Base-by-base conservation (phyloP, 352 stramenopile genomes). In the Globisporangium heterothallicum region DNA sequence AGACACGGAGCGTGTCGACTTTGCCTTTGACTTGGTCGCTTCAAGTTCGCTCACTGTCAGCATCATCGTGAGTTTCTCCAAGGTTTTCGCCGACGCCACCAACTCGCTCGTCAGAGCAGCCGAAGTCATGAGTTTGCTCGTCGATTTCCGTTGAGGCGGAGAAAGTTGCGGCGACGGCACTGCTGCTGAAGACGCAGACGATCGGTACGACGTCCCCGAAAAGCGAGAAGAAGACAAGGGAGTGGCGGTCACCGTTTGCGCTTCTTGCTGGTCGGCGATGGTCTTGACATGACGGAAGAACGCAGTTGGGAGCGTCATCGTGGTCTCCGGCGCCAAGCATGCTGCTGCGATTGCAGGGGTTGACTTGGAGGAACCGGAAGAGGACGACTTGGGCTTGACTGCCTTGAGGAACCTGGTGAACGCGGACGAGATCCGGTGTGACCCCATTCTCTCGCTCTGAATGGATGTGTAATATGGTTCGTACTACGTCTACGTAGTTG, bases 391-490 rank as follows among this genome's bases (percentile, higher is more conserved):
- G 42, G 59, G 54, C 29, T 62, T 63, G 54, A 82, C 74, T 12
- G 68, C 53, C 19, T 63, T 62, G 53, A 79, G 34, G 21, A 82
- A 57, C 30, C 63, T 58, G 54, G 60, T 49, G 50, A 82, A 60
- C 1, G 66, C 61, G 52, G 64, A 66, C 49, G 68, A 78, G 46
- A 82, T 44, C 22, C 64, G 53, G 42, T 77, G 58, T 7, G 69
- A 14, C 56, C 74, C 6, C 43, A 48, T 59, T 4, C 12, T n/a
- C n/a, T n/a, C n/a, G n/a, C n/a, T n/a, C n/a, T n/a, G n/a, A n/a
- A n/a, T n/a, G n/a, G n/a, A n/a, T n/a, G n/a, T n/a, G n/a, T n/a
- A n/a, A n/a, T n/a, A n/a, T n/a, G n/a, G n/a, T n/a, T n/a, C n/a
- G n/a, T n/a, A n/a, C n/a, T n/a, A n/a, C n/a, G n/a, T n/a, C n/a